Base-by-base conservation (phyloP, 2,329 filamentous ascomycete genomes). In the Anisogramma anomala region DNA sequence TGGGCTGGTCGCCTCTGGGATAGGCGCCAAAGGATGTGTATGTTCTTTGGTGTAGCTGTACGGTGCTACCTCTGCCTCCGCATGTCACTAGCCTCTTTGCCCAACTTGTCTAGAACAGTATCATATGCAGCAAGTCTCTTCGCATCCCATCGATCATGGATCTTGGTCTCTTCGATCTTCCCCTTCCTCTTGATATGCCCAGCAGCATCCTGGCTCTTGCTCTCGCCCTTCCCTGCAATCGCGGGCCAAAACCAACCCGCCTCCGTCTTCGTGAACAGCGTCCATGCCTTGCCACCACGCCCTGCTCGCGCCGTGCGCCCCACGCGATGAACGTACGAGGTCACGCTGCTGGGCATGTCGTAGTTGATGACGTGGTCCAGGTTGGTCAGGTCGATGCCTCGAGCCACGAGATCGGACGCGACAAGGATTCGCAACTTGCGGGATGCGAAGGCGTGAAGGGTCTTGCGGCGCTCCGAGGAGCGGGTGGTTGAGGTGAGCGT, bases 361-460 rank as follows among this genome's bases (percentile, higher is more conserved):
- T 96, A 96, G 64, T 94, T 95, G 61, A 96, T 68, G 34, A 96
- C 86, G 55, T 94, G 84, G 26, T 79, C 78, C 34, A 96, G 72
- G 34, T 75, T 72, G 1, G 77, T 75, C 10, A 94, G 70, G 59
- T 96, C 89, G 19, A 96, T 77, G 53, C 89, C 91, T 48, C 89
- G 83, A 2, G 87, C 85, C 1, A 91, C 85, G n/a, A 93, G 81
- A 57, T 96, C 89, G 0, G 91, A 94, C 1, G 88, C 87, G 33
- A 96, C 80, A 32, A 96, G 75, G 34, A 94, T 77, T 6, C 79
- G 78, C 19, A 84, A 61, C 44, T 74, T 74, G 43, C 71, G 71
- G 6, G 65, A 59, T 3, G 71, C 63, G 58, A 89, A 88, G n/a
- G 73, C 71, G 19, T 70, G 69, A 18, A 88, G 67, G 0, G 80